Conservation (phyloP, 2,329 filamentous ascomycete species). For the Ophiostoma quercus region DNA sequence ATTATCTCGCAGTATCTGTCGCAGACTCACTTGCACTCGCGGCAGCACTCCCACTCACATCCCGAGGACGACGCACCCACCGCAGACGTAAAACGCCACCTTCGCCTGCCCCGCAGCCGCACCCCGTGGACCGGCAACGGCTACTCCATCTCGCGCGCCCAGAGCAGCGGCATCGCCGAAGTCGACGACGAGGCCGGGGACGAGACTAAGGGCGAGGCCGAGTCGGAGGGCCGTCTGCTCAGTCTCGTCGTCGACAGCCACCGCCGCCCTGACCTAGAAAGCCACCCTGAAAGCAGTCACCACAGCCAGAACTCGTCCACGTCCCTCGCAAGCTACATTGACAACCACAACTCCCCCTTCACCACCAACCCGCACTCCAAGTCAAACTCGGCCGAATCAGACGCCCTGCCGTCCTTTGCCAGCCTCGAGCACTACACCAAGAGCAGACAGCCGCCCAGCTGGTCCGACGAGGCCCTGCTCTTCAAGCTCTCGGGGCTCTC, state of each 20-base stretch:
- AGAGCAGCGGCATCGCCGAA: conserved; percentile 21
- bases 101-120: conserved; percentile 33
- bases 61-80: not conserved
- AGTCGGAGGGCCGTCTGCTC: not conserved
- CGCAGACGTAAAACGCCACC: not conserved
- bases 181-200: too few relatives aligned
- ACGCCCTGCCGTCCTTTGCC: not conserved
- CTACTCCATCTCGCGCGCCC: conserved; percentile 43
- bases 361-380: conserved; percentile 3
- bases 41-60: not conserved
- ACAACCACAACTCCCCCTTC: not conserved
- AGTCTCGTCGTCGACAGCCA: not conserved
- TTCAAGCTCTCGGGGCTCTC: too few relatives aligned
- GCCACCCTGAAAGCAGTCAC: too few relatives aligned
- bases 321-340: too few relatives aligned
- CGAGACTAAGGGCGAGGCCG: too few relatives aligned
- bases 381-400: not conserved
- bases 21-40: not conserved
- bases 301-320: too few relatives aligned
- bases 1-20: too few relatives aligned
- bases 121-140: conserved; percentile 50
- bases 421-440: not conserved
- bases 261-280: not conserved
- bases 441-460: not conserved
- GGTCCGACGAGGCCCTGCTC: not conserved